Base-by-base conservation (phyloP, 768 basidiomycete genomes). In the Boletus huronensis region DNA sequence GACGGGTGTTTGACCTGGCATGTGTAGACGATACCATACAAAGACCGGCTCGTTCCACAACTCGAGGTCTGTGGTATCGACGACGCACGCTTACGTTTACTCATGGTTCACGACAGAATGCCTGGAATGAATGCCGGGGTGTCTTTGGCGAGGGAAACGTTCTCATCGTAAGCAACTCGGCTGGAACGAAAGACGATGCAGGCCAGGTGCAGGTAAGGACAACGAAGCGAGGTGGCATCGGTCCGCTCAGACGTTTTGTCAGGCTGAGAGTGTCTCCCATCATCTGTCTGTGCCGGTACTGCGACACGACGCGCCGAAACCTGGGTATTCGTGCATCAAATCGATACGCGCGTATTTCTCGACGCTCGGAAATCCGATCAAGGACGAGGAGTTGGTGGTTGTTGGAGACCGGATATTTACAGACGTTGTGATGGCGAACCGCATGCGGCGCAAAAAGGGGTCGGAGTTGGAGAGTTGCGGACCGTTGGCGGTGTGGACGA, bases 361-460 rank as follows among this genome's bases (percentile, higher is more conserved):
- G 26, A 80, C 84, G 29, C 77, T 83, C 28, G 71, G 64, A 8
- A 63, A 65, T n/a, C 83, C 86, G 19, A 64, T 91, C 40, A 69
- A 74, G 28, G 80, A 84, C 58, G 74, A 84, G 25, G 81, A 87
- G 54, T 74, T 97, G 40, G 73, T 98, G 52, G 72, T 98, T 36
- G 85, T 99, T 13, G 96, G 96, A 0, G 96, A 99, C 74, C 82
- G 96, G 11, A 72, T 98, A 48, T 88, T 97, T 63, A 99, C 96
- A 0, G 96, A 99, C 67, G 73, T 94, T 17, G 80, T 98, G 49
- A 76, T 98, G 70, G 87, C 92, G 9, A 87, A 90, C 61, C 83
- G 92, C 34, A 84, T 94, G 75, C 48, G 7, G 7, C 11, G 25
- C 5, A 44, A 21, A 40, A 31, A 26, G 2, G 21, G n/a, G 7